Evolutionary conservation across 108 stramenopile species (phyloP), one percentile per base, ranked within the genome.

Genomic region (Nitzschia sp.): DNA sequence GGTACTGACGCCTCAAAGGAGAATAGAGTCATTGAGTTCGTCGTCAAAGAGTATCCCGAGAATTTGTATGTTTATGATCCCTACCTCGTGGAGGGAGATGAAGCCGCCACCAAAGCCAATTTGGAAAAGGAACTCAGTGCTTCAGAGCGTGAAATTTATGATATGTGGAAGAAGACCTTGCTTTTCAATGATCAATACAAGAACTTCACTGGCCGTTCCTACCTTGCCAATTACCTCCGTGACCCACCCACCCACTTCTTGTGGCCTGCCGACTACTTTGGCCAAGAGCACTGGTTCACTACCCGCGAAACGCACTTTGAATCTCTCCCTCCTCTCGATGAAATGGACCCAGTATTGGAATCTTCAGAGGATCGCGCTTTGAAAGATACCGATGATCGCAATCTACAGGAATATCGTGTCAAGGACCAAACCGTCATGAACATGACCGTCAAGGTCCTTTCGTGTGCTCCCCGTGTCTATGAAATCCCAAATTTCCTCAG

Each of bases 401-500:
- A 68, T 10, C 60, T 90, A 53, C 50, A 75, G n/a, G 78, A 94
- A 53, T 86, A 91, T 66, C 86, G 92, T 12, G 75, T 73, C 3
- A 46, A 73, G 21, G 79, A 60, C n/a, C 22, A 15, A 12, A 25
- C 15, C 11, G 26, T 65, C 37, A 67, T 93, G 72, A 88, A 94
- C 68, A 79, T 94, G 86, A 91, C 89, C 5, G 59, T 94, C 12
- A 82, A 63, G 55, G 93, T 86, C 3, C 34, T 94, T 8, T 86
- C 85, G 10, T 87, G 84, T 65, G 73, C 79, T 15, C 75, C 75
- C n/a, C 86, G 94, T 8, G 95, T 81, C 9, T 92, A 93, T 76
- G 89, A 95, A 69, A 93, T 97, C 50, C 51, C 68, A 10, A 83
- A 95, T 65, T 92, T 97, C 53, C 71, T 97, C 25, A 86, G 82